phyloP scores from a whole-genome alignment of 2,329 filamentous ascomycete genomes.

The Pseudogymnoascus pannorum region DNA sequence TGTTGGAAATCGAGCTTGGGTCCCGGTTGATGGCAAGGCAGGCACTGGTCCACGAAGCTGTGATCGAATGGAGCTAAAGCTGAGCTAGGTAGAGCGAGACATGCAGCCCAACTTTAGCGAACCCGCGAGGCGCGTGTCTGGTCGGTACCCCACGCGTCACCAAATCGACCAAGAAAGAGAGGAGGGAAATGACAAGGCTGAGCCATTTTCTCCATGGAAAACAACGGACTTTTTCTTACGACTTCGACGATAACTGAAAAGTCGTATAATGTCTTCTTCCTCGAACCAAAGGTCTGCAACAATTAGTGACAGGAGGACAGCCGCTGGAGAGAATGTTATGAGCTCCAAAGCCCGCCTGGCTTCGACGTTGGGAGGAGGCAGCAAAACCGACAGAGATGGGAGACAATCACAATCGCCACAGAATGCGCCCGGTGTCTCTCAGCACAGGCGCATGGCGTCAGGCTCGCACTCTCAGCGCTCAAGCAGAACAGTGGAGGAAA shows the following conservation, averaged over 20 bases:
- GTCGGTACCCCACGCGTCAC: conserved; percentile 7
- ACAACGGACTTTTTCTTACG: not conserved
- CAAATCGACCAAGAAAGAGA: not conserved
- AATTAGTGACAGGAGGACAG: conserved; percentile 24
- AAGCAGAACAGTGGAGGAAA: conserved; percentile 38
- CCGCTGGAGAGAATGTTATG: conserved; percentile 22
- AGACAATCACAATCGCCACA: conserved; percentile 24
- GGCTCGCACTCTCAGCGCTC: conserved; percentile 39
- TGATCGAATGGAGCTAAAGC: conserved; percentile 4
- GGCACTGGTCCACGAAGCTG: conserved; percentile 11
- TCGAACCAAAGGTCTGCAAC: conserved; percentile 26
- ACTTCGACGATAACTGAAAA: not conserved
- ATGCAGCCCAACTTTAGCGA: conserved; percentile 7
- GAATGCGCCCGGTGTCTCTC: conserved; percentile 21
- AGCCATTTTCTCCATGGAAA: conserved; percentile 4
- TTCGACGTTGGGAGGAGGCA: conserved; percentile 21
- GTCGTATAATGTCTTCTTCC: conserved; percentile 27
- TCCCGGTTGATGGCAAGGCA: conserved; percentile 10
- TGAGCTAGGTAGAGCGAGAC: conserved; percentile 7
- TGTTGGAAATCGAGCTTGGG: conserved; percentile 6
- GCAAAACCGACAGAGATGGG: conserved; percentile 22
- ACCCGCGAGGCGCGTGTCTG: conserved; percentile 7
- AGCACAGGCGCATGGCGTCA: conserved; percentile 52
- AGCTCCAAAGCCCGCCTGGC: conserved; percentile 23
- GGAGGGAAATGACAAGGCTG: not conserved